Evolutionary conservation across 352 stramenopile genomes (phyloP), one percentile per base, ranked within the genome.

Genomic region (Bremia lactucae): DNA sequence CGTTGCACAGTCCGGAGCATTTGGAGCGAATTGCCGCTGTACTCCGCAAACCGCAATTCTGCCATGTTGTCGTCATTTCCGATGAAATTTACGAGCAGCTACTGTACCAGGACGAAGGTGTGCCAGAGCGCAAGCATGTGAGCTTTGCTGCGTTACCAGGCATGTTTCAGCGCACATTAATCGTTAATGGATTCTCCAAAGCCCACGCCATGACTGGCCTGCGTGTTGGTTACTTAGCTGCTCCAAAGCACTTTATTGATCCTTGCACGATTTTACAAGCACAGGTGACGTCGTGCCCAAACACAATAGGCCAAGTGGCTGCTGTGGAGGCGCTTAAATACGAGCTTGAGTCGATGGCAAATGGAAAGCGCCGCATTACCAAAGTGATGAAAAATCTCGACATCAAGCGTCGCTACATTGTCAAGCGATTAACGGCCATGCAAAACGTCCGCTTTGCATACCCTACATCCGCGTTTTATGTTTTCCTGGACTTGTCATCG

Each of bases 161-260:
- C 36, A 95, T 98, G 83, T 94, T 80, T 43, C 50, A 87, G 33
- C 71, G 91, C 6, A 98, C 92, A 19, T 60, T 97, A 6, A 72
- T 95, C n/a, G 66, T 98, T 16, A 98, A 98, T 55, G 94, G 95
- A 1, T 98, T 98, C 50, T 96, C 83, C 36, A 98, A 98, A 70
- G 85, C 83, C 11, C 88, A 96, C 54, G 92, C 93, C 19, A 98
- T n/a, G n/a, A n/a, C n/a, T n/a, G n/a, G n/a, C n/a, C n/a, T n/a
- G n/a, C n/a, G n/a, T n/a, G n/a, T n/a, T n/a, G 94, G 92, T 14
- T 97, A 97, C 65, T 55, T 97, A 48, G 89, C 77, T 10, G 69
- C 42, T 0, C 71, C 78, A 2, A 66, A 56, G 33, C 62, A 72
- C 44, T 81, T 96, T n/a, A 83, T 89, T 3, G 75, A 88, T 37